Evolutionary conservation across 345 rosid genomes (phyloP), one percentile per base, ranked within the genome.

Genomic region (Carallia pectinifolia): DNA sequence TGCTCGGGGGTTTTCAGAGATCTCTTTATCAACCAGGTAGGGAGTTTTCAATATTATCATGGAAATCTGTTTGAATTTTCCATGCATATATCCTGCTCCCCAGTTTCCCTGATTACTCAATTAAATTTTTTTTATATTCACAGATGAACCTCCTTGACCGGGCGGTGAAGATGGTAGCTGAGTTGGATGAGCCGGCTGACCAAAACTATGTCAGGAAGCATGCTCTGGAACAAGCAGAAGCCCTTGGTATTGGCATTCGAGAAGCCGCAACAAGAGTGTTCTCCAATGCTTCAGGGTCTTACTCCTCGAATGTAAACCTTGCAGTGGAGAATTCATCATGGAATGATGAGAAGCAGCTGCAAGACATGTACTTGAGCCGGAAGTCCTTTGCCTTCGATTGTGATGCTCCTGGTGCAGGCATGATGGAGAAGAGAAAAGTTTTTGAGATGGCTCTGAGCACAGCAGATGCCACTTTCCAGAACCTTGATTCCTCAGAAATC

Each of bases 331-430:
- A 95, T 77, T 95, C 99, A 65, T 86, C 97, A 1, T 95, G 99
- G 99, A 95, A 92, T 72, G 97, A 95, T n/a, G 97, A 95, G 92
- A 92, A 90, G 79, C 97, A 95, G 82, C 99, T 95, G 70, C 99
- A 95, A 68, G 99, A 95, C 85, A 95, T 95, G 99, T 95, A 95
- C 73, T 71, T 95, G 87, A 90, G 99, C 86, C 76, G 99, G 48
- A 95, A 95, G 74, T 95, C 99, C 7, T 95, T 95, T 78, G 99
- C 99, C 18, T 95, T 95, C 9, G 97, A 95, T 67, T 81, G 79
- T 38, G 97, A 95, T 77, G 92, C 99, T 53, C 99, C 97, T 17
- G 97, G 97, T 67, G 92, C 82, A 54, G 99, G 99, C 70, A 94
- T 94, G 96, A 76, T 79, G 73, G 99, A 95, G 92, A 95, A 88